phyloP scores from a whole-genome alignment of 805 yeast species.

The Blastobotrys mokoenaii region DNA sequence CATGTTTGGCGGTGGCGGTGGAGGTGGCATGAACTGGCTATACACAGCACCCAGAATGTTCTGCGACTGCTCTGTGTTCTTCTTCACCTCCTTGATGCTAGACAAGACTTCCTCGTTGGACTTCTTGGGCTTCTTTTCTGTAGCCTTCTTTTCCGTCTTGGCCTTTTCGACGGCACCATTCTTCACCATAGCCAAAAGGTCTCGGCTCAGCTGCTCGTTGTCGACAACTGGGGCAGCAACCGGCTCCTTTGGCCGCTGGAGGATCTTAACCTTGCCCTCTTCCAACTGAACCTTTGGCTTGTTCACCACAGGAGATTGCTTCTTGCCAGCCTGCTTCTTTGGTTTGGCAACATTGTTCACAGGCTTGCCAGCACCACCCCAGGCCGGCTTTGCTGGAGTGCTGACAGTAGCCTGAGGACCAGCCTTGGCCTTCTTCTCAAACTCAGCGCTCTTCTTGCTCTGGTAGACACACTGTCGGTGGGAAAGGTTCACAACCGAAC shows the following conservation, averaged over 20 bases:
- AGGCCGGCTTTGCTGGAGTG: not conserved
- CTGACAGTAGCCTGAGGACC: conserved; percentile 1
- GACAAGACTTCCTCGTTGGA: conserved; percentile 11
- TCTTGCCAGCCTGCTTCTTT: conserved; percentile 4
- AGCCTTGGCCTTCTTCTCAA: conserved; percentile 7
- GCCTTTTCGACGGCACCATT: conserved; percentile 2
- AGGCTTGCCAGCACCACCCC: not conserved
- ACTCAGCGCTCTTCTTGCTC: conserved; percentile 46
- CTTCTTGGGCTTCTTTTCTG: not conserved
- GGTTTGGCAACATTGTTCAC: not conserved
- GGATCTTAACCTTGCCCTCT: conserved; percentile 9
- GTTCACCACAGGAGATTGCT: not conserved
- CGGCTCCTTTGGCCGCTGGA: conserved; percentile 1
- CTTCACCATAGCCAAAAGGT: conserved; percentile 15
- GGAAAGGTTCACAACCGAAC: conserved; percentile 70
- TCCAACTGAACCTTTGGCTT: not conserved
- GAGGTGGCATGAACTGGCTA: conserved; percentile 15
- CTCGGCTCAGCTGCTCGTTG: conserved; percentile 20
- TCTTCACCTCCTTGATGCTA: conserved; percentile 12
- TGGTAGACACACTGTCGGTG: conserved; percentile 69
- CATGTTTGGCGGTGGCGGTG: conserved; percentile 11
- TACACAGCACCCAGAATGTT: conserved; percentile 15
- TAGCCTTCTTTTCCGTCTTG: not conserved
- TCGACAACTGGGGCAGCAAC: conserved; percentile 1
- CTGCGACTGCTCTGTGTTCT: conserved; percentile 12